These are phyloP conservation scores for Lactarius sanguifluus DNA, from an alignment of 768 basidiomycete species.

Conservation along the genomic window DNA sequence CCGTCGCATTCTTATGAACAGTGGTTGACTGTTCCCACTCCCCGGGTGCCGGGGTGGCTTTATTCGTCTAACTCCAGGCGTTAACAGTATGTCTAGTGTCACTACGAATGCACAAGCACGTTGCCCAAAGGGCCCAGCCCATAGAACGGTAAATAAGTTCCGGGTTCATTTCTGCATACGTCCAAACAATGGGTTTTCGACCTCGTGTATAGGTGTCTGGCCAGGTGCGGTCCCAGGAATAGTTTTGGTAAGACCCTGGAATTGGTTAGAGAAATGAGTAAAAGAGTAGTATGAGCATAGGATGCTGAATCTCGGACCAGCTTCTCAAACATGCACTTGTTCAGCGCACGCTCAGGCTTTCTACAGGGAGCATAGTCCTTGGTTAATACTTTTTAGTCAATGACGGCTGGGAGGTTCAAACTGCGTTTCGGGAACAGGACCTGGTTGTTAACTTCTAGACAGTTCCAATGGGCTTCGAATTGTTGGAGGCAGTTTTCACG, in stretches of 20 bases:
- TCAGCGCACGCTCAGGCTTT: slow-evolving; percentile 81
- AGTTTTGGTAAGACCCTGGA: slow-evolving; percentile 83
- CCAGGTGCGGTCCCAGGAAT: slow-evolving; percentile 88
- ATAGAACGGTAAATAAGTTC: neutral
- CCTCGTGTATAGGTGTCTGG: slow-evolving; percentile 84
- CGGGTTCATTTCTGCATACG: slow-evolving; percentile 72
- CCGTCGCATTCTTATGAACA: neutral
- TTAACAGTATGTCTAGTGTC: slow-evolving; percentile 18
- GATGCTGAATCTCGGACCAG: slow-evolving; percentile 59
- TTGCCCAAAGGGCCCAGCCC: neutral
- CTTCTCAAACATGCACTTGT: slow-evolving; percentile 95
- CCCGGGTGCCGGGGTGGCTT: neutral
- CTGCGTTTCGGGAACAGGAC: slow-evolving; percentile 46
- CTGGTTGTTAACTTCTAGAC: slow-evolving; percentile 93
- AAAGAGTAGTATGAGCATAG: neutral
- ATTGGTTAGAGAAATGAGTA: neutral
- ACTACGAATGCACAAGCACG: slow-evolving; percentile 2
- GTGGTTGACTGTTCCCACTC: neutral
- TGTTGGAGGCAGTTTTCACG: slow-evolving; percentile 84
- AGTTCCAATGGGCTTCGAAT: slow-evolving; percentile 92
- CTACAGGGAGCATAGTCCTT: slow-evolving; percentile 91
- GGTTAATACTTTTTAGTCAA: slow-evolving; percentile 3
- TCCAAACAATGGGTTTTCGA: slow-evolving; percentile 79
- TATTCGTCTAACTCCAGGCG: slow-evolving; percentile 5
- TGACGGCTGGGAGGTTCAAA: neutral